Evolutionary conservation across 139 green algal species (phyloP), one percentile per base, ranked within the genome.

Genomic region (Ettlia oleoabundans): DNA sequence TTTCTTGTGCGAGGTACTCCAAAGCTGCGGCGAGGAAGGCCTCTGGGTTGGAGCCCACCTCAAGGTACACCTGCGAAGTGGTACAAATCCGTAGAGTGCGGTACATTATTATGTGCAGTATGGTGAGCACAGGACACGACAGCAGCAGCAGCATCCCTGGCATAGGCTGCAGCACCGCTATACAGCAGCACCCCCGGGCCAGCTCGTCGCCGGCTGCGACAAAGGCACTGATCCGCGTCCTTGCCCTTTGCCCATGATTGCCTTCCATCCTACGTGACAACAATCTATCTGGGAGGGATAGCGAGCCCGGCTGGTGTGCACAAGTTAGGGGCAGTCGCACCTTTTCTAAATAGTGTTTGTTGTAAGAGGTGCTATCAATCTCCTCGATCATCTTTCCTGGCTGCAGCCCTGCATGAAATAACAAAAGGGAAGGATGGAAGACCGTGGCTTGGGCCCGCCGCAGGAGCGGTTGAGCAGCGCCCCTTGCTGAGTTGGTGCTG

Each of bases 261-360:
- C n/a, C n/a, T n/a, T n/a, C n/a, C n/a, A n/a, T n/a, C n/a, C n/a
- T n/a, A n/a, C n/a, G n/a, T n/a, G n/a, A n/a, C n/a, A n/a, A n/a
- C n/a, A n/a, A n/a, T n/a, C 15, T 58, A 24, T 58, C 13, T 24
- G 13, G 47, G 47, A 24, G 47, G 10, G 47, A 15, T 40, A 41
- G 28, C 5, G 3, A 24, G 4, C 10, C 28, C 28, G 15, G 28
- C 62, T 32, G 62, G n/a, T 32, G 24, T 69, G 28, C n/a, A 6
- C 58, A 66, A 58, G 15, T 10, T 15, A 58, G 15, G 47, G 18
- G 55, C 18, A 9, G 0, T 4, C 24, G 3, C 10, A 52, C 76
- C 66, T 87, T 87, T 30, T 83, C 64, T 19, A 84, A 40, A n/a
- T 82, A 87, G 80, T 87, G 83, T 53, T 73, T 51, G 62, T 30